These are phyloP conservation scores for Plenodomus biglobosus DNA, from an alignment of 2,329 filamentous ascomycete genomes.

Conservation along the genomic window DNA sequence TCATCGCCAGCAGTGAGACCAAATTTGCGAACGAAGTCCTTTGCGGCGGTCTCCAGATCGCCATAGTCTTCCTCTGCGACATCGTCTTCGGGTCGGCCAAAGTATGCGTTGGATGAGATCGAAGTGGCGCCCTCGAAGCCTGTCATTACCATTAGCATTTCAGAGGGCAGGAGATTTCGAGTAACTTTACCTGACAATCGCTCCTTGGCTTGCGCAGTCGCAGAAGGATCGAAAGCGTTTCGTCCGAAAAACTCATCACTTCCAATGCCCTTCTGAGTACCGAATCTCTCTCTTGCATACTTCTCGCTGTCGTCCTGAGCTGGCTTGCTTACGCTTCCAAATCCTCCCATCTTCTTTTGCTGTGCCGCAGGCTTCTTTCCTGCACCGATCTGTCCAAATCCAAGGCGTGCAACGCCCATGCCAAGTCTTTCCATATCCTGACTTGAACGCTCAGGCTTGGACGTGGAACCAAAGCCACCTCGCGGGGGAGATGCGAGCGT, in stretches of 20 bases:
- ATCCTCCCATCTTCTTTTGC: constrained; percentile 82
- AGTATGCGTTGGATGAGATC: constrained; percentile 97
- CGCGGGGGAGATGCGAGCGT: constrained; percentile 70
- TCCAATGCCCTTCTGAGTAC: constrained; percentile 89
- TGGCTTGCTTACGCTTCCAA: constrained; percentile 80
- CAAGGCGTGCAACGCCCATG: constrained; percentile 82
- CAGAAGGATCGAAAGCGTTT: constrained; percentile 76
- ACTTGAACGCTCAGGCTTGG: constrained; percentile 57
- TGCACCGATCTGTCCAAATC: constrained; percentile 82
- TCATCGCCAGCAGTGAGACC: constrained; percentile 96
- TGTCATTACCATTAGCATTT: constrained; percentile 11
- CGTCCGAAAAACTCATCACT: constrained; percentile 98
- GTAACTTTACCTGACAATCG: constrained; percentile 63
- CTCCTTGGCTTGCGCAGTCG: constrained; percentile 81
- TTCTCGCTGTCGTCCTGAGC: constrained; percentile 71
- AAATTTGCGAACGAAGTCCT: constrained; percentile 93
- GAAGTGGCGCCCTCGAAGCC: constrained; percentile 89
- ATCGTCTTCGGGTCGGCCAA: constrained; percentile 88
- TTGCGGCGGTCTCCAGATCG: constrained; percentile 88
- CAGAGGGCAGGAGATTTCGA: neutral
- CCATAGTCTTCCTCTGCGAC: constrained; percentile 72
- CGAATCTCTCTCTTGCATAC: constrained; percentile 87
- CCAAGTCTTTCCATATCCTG: constrained; percentile 86
- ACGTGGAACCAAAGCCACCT: constrained; percentile 64
- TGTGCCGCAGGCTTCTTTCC: constrained; percentile 56